Evolutionary conservation across 768 basidiomycete genomes (phyloP), one percentile per base, ranked within the genome.

Genomic region (Lactifluus hygrophoroides): DNA sequence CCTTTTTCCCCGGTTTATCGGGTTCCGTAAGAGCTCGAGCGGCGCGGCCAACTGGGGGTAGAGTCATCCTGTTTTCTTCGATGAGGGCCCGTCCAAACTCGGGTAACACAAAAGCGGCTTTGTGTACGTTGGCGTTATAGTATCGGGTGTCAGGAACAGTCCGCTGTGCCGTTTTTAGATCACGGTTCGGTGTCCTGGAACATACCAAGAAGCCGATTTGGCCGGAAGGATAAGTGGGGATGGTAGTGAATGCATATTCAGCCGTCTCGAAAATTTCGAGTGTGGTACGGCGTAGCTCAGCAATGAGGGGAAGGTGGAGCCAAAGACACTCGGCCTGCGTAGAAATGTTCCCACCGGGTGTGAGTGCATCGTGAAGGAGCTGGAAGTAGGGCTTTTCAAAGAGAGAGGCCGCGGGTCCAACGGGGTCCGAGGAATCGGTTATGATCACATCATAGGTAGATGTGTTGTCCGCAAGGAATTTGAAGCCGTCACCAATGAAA

Each of bases 341-440:
- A 32, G 91, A 91, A 68, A 97, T 94, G 70, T 89, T 83, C 2
- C 95, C 95, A 19, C 92, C 94, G 2, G 88, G 87, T 16, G 85
- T 76, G 60, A 99, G 82, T 0, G 94, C 90, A 66, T 94, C 87
- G 70, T 93, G 83, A 57, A 99, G 80, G 35, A 98, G 84, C 71
- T 91, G 81, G 79, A 97, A 99, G 82, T 96, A 99, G 2, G 94
- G 90, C 71, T 94, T 89, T 74, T 98, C 82, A 81, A 99, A 98
- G 63, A 98, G 87, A 23, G 88, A 81, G 45, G 84, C 87, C 45
- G 95, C 95, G 43, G 95, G 95, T 43, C 95, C 95, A 55, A 97
- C 92, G 38, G 95, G 95, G 72, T 98, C 95, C 21, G 94, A 96
- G 19, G 94, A 97, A 72, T 99, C 95, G 62, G 95, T 99, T 75